phyloP scores from a whole-genome alignment of 1,284 basidiomycete genomes.

The Amylostereum areolatum region DNA sequence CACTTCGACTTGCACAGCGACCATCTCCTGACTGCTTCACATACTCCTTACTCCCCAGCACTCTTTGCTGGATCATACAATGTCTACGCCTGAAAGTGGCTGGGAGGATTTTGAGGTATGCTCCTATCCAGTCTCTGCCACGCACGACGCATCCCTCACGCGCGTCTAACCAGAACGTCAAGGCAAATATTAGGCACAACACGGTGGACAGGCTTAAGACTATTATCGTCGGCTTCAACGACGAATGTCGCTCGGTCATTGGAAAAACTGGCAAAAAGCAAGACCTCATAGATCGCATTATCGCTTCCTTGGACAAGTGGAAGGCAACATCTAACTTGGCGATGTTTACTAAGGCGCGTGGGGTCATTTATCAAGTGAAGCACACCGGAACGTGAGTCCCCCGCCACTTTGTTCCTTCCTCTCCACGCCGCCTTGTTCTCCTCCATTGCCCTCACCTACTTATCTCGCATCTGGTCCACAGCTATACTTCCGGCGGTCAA shows the following conservation, averaged over 20 bases:
- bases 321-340: slow-evolving; percentile 46
- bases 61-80: slow-evolving; percentile 16
- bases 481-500: no score
- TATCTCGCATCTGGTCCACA: not conserved
- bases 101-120: slow-evolving; percentile 62
- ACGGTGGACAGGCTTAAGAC: slow-evolving; percentile 80
- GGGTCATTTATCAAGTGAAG: slow-evolving; percentile 56
- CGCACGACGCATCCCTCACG: slow-evolving; percentile 9
- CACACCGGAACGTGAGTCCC: slow-evolving; percentile 52
- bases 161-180: slow-evolving; percentile 31
- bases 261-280: slow-evolving; percentile 80
- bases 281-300: slow-evolving; percentile 72
- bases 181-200: slow-evolving; percentile 41
- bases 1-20: slow-evolving; percentile 7
- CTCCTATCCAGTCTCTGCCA: slow-evolving; percentile 8
- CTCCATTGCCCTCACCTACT: not conserved
- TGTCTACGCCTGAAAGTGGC: slow-evolving; percentile 38
- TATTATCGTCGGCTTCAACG: slow-evolving; percentile 67
- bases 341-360: slow-evolving; percentile 60
- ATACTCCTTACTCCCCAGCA: not conserved
- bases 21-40: not conserved
- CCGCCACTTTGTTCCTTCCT: slow-evolving; percentile 9
- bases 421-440: not conserved
- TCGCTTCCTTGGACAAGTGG: slow-evolving; percentile 52
- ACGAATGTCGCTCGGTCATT: slow-evolving; percentile 61